Evolutionary conservation across 2,329 filamentous ascomycete genomes (phyloP), one percentile per base, ranked within the genome.

Genomic region (Monosporascus sp.): DNA sequence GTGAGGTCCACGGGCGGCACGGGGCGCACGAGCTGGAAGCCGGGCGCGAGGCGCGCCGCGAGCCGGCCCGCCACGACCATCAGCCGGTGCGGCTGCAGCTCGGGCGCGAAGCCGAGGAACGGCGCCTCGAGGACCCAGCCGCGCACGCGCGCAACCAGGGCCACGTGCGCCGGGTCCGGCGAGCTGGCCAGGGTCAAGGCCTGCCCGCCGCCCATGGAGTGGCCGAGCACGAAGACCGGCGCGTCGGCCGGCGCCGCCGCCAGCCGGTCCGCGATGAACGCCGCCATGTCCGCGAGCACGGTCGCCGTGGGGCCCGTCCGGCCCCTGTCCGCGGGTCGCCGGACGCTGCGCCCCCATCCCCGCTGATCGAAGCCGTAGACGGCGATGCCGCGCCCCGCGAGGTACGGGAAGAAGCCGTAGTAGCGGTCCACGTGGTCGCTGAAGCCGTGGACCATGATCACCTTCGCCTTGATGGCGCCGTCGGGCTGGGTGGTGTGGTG

Each of bases 201-300:
- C 70, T 95, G 81, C 24, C 84, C 89, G 54, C 92, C 92, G 59
- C 92, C 92, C 90, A 96, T 96, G 22, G 86, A 91, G 71, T 96
- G 90, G 50, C 92, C 92, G 75, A 94, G 84, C 20, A 97, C 78
- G 71, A 96, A 97, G 17, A 95, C 66, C 0, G 90, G 90, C 37
- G 76, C 72, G 4, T 69, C 65, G 11, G 68, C 55, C 14, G 67
- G 61, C 38, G 70, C 63, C 24, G 69, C 55, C 25, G 68, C 60
- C 47, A 85, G 72, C 57, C 86, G 80, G 34, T 75, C 73, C 54
- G 76, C 76, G 59, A 94, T 76, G 68, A 97, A 90, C 44, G 85
- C 84, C 11, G 84, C 88, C 51, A 96, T 84, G 68, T 97, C 92
- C 53, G 80, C 77, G 45, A 96, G 74, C 52, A 96, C 89, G 51